phyloP scores from a whole-genome alignment of 768 basidiomycete genomes.

The Serpula lacrymans region DNA sequence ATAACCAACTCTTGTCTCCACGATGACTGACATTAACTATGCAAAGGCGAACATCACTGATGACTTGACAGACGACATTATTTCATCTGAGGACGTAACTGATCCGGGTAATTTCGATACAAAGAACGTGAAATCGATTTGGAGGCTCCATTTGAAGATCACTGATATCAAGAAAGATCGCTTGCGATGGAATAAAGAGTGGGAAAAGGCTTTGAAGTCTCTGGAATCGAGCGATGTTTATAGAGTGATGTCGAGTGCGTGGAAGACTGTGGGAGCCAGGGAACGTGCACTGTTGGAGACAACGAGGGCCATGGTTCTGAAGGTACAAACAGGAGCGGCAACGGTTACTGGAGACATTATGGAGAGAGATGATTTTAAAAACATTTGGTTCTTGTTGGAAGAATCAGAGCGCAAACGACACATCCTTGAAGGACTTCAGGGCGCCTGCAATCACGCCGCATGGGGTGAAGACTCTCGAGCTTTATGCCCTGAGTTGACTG shows the following conservation, averaged over 20 bases:
- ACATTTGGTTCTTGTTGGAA: conserved; percentile 15
- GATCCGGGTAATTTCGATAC: too few relatives aligned
- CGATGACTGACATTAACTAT: too few relatives aligned
- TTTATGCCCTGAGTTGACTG: conserved; percentile 15
- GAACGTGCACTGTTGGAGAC: too few relatives aligned
- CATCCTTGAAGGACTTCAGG: conserved; percentile 12
- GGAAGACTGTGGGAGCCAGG: too few relatives aligned
- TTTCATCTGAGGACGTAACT: too few relatives aligned
- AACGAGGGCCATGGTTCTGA: too few relatives aligned
- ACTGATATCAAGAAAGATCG: conserved; percentile 9
- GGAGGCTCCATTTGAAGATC: too few relatives aligned
- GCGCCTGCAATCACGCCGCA: conserved; percentile 5
- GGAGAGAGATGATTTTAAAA: conserved; percentile 5
- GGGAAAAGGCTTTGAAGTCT: conserved; percentile 13
- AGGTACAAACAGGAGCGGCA: neutral
- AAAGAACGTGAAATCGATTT: too few relatives aligned
- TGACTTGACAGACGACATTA: too few relatives aligned
- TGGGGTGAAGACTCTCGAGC: conserved; percentile 11
- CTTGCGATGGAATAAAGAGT: conserved; percentile 17
- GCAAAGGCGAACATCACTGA: too few relatives aligned
- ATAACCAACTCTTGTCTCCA: too few relatives aligned
- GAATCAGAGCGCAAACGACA: conserved; percentile 9
- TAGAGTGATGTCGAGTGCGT: neutral
- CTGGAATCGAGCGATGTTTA: conserved; percentile 11
- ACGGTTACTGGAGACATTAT: neutral